phyloP scores from a whole-genome alignment of 352 stramenopile species.

The Pythium myriotylum region DNA sequence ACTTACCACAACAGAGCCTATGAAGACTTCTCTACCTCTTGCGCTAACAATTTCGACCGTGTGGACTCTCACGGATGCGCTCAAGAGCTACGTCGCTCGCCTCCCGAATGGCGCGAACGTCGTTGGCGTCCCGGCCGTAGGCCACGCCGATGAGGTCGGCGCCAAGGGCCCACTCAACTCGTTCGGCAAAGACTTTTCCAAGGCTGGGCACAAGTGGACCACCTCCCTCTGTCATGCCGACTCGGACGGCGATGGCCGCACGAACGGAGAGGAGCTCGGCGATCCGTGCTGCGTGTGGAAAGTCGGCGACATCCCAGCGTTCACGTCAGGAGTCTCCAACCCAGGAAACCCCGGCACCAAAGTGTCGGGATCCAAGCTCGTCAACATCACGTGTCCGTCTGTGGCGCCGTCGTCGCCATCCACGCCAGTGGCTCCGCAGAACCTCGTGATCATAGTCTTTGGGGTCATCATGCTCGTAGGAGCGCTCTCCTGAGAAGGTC shows the following conservation, averaged over 20 bases:
- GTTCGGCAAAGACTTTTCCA: conserved; percentile 45
- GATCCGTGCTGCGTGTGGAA: conserved; percentile 52
- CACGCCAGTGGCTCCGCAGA: too few species aligned
- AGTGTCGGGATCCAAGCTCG: conserved; percentile 11
- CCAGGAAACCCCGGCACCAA: conserved; percentile 7
- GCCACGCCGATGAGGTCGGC: conserved; percentile 26
- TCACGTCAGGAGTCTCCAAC: conserved; percentile 22
- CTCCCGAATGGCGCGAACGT: neutral
- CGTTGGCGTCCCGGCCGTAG: conserved; percentile 10
- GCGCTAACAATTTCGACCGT: too few species aligned
- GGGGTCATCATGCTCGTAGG: too few species aligned
- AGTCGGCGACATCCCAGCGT: conserved; percentile 9
- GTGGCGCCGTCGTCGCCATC: too few species aligned
- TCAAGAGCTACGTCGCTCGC: too few species aligned
- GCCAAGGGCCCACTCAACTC: conserved; percentile 17
- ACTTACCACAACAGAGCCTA: too few species aligned
- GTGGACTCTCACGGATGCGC: too few species aligned
- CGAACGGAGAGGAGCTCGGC: conserved; percentile 63
- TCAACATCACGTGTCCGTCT: neutral
- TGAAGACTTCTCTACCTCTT: too few species aligned
- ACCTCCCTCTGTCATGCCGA: conserved; percentile 39
- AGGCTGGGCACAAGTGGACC: conserved; percentile 37
- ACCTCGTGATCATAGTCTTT: too few species aligned
- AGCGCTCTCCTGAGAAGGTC: too few species aligned
- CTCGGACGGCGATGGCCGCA: conserved; percentile 53